Evolutionary conservation across 768 basidiomycete species (phyloP).

Genomic region (Hemileccinum impolitum): DNA sequence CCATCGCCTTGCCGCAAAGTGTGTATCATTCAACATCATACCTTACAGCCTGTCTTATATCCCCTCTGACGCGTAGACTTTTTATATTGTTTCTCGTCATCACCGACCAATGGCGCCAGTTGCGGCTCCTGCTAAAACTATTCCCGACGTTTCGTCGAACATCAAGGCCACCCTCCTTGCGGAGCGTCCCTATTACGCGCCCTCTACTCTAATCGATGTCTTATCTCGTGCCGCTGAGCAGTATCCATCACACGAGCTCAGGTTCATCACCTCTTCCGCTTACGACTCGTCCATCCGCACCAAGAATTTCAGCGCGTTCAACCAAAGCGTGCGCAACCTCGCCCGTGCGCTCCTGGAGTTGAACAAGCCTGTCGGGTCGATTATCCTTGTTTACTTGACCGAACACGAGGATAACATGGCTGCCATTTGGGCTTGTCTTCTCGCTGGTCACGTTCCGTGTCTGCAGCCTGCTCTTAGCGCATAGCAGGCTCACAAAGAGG

Average conservation of each 20-base stretch:
- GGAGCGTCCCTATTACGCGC: too few relatives aligned
- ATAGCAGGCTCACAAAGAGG: slow-evolving; percentile 30
- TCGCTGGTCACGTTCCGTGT: slow-evolving; percentile 31
- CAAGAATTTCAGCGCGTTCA: slow-evolving; percentile 22
- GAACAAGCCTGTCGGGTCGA: slow-evolving; percentile 21
- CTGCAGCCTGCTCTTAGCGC: slow-evolving; percentile 32
- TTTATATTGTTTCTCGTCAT: too few relatives aligned
- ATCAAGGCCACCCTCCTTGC: too few relatives aligned
- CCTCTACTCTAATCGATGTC: too few relatives aligned
- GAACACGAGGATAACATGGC: slow-evolving; percentile 34
- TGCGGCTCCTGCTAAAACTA: too few relatives aligned
- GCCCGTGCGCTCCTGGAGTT: neutral
- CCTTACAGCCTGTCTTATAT: too few relatives aligned
- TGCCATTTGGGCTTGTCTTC: slow-evolving; percentile 30
- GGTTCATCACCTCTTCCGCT: slow-evolving; percentile 27
- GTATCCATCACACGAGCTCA: slow-evolving; percentile 25
- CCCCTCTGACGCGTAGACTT: too few relatives aligned
- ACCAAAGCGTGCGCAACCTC: neutral
- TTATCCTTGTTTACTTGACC: slow-evolving; percentile 29
- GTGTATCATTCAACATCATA: too few relatives aligned
- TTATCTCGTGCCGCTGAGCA: slow-evolving; percentile 9
- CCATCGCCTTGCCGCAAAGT: too few relatives aligned
- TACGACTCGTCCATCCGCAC: slow-evolving; percentile 29
- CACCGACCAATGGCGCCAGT: too few relatives aligned
- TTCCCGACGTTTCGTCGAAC: too few relatives aligned